Evolutionary conservation across 2,329 filamentous ascomycete genomes (phyloP).

Genomic region (Fusarium mexicanum): DNA sequence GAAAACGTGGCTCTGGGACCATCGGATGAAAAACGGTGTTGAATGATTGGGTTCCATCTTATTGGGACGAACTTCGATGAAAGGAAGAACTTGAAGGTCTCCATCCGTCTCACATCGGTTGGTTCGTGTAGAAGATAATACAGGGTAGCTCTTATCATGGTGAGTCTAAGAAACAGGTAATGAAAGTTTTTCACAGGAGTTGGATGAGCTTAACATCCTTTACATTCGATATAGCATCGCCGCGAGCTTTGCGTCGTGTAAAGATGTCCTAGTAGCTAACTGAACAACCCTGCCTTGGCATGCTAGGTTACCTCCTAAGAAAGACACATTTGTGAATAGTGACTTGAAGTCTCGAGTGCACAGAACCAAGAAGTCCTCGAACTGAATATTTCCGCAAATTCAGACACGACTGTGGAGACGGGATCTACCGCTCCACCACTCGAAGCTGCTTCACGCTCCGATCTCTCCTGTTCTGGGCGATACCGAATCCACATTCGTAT

Average conservation of each 20-base stretch:
- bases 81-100: too few species aligned
- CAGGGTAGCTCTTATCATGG: neutral
- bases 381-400: neutral
- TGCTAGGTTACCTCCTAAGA: rapidly evolving
- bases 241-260: neutral
- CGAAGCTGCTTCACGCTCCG: rapidly evolving
- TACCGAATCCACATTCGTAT: rapidly evolving
- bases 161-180: rapidly evolving
- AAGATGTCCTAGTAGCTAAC: rapidly evolving
- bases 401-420: neutral
- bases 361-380: neutral
- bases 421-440: neutral
- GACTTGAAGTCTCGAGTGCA: neutral
- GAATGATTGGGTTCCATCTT: neutral
- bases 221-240: rapidly evolving
- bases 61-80: neutral
- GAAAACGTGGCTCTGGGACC: neutral
- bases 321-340: neutral
- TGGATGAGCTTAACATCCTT: rapidly evolving
- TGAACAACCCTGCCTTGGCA: rapidly evolving
- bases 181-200: rapidly evolving
- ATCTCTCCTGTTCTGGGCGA: neutral
- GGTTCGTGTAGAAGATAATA: rapidly evolving
- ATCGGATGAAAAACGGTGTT: neutral
- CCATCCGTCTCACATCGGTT: too few species aligned